Conservation (phyloP, 768 basidiomycete species). For the Hericium coralloides region DNA sequence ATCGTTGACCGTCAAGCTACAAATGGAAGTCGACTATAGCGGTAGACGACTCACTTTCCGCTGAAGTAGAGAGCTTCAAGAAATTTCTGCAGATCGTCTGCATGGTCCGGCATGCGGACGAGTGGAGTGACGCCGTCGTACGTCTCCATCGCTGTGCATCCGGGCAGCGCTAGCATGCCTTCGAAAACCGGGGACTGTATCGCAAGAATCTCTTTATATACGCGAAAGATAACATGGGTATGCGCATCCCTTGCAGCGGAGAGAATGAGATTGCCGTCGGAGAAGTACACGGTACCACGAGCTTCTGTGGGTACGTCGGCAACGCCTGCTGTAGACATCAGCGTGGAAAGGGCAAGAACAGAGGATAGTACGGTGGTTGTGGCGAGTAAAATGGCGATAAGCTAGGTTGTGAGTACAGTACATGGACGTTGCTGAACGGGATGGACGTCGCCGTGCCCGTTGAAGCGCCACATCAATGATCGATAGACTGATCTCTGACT, state of each 20-base stretch:
- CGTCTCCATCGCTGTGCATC: neutral
- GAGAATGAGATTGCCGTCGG: neutral
- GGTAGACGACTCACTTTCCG: neutral
- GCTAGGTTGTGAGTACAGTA: too few species aligned
- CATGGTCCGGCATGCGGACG: constrained; percentile 5
- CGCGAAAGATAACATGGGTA: neutral
- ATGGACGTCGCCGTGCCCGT: too few species aligned
- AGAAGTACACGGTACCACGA: neutral
- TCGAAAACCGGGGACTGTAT: neutral
- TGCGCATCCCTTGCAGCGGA: neutral
- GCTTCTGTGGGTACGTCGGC: too few species aligned
- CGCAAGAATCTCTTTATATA: neutral
- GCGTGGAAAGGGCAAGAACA: too few species aligned
- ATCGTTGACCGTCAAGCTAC: neutral
- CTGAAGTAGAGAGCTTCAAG: neutral
- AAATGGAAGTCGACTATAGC: neutral
- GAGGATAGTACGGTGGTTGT: too few species aligned
- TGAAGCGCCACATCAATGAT: too few species aligned
- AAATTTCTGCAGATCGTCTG: constrained; percentile 3
- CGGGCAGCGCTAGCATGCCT: neutral
- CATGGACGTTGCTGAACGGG: too few species aligned
- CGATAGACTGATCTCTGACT: too few species aligned
- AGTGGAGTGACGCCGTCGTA: constrained; percentile 1
- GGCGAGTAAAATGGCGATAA: too few species aligned
- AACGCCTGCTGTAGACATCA: too few species aligned